phyloP scores from a whole-genome alignment of 2,329 filamentous ascomycete species.

The Coniochaeta ligniaria region DNA sequence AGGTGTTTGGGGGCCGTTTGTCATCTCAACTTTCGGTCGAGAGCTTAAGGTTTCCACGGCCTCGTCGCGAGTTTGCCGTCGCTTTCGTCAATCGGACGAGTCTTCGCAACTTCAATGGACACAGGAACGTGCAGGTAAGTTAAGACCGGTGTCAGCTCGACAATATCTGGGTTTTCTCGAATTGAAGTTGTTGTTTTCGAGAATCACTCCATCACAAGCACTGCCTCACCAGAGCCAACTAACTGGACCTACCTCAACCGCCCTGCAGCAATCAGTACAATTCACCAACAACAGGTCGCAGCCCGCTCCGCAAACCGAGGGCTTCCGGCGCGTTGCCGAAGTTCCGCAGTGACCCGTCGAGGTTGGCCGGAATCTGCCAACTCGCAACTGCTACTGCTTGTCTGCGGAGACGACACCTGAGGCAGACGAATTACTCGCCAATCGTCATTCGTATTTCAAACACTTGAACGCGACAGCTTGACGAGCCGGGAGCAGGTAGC shows the following conservation, averaged over 20 bases:
- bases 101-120: too few species aligned
- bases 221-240: neutral
- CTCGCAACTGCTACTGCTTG: neutral
- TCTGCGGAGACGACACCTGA: neutral
- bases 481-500: neutral
- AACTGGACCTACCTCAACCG: too few species aligned
- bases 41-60: neutral
- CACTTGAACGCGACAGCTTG: neutral
- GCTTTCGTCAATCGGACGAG: too few species aligned
- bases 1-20: neutral
- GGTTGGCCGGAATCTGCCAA: neutral
- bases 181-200: neutral
- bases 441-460: neutral
- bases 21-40: neutral
- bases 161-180: too few species aligned
- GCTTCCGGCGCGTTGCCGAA: neutral
- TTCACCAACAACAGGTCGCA: neutral
- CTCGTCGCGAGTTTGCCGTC: too few species aligned
- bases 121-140: neutral
- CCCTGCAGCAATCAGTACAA: too few species aligned
- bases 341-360: neutral
- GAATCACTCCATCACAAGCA: neutral
- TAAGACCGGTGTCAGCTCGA: neutral
- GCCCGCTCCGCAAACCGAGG: neutral
- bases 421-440: neutral